Conservation (phyloP, 1,284 basidiomycete species). For the Ustilago hordei region DNA sequence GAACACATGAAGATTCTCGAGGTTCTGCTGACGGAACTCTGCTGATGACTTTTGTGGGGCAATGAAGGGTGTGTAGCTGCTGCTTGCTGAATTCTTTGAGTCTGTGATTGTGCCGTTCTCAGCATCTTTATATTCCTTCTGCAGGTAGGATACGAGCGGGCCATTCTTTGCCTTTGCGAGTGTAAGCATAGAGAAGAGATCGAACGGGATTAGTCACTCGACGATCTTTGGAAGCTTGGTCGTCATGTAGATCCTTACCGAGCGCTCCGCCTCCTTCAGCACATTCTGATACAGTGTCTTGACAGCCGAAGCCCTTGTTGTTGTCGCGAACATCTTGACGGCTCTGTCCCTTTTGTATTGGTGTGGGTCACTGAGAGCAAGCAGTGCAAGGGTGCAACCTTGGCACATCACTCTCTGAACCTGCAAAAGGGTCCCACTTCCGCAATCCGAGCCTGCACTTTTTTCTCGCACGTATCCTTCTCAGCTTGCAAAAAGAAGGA, state of each 20-base stretch:
- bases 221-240: neutral
- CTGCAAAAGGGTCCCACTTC: slow-evolving; percentile 17
- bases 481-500: neutral
- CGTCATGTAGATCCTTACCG: slow-evolving; percentile 14
- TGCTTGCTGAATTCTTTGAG: neutral
- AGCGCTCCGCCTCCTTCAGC: slow-evolving; percentile 31
- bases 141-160: slow-evolving; percentile 36
- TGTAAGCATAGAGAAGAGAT: neutral
- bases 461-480: slow-evolving; percentile 23
- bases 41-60: slow-evolving; percentile 27
- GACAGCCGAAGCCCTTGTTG: slow-evolving; percentile 25
- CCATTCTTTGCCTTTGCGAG: slow-evolving; percentile 30
- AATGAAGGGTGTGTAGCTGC: slow-evolving; percentile 34
- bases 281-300: slow-evolving; percentile 40
- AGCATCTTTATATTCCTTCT: slow-evolving; percentile 27
- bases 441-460: slow-evolving; percentile 24
- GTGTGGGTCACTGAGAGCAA: neutral
- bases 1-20: slow-evolving; percentile 79
- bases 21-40: slow-evolving; percentile 33
- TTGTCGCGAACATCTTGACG: slow-evolving; percentile 31
- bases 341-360: neutral
- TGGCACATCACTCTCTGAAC: neutral
- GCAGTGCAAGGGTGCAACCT: neutral
- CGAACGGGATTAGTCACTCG: too few species aligned
- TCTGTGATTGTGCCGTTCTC: slow-evolving; percentile 4